phyloP scores from a whole-genome alignment of 2,329 filamentous ascomycete species.

The Cladosporium cucumerinum region DNA sequence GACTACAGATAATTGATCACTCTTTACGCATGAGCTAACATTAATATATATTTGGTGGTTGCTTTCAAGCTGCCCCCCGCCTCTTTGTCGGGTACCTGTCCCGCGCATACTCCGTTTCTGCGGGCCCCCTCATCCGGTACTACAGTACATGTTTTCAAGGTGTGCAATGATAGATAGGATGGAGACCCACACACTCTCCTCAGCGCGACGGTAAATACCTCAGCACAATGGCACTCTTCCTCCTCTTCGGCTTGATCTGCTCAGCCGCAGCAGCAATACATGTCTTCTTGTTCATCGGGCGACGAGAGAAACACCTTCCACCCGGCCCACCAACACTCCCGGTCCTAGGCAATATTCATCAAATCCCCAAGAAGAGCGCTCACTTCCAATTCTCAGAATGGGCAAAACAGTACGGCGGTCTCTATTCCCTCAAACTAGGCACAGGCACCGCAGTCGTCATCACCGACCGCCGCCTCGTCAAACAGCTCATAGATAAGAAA shows the following conservation, averaged over 20 bases:
- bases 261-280: slow-evolving; percentile 15
- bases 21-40: too few relatives aligned
- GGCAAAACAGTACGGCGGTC: slow-evolving; percentile 29
- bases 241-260: not conserved
- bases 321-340: slow-evolving; percentile 43
- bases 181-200: not conserved
- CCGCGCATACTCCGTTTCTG: not conserved
- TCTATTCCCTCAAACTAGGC: slow-evolving; percentile 40
- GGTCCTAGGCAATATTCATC: slow-evolving; percentile 42
- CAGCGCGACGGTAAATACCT: not conserved
- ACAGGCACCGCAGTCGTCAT: slow-evolving; percentile 42
- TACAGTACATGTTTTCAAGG: not conserved
- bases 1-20: too few relatives aligned
- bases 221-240: not conserved
- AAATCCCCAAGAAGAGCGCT: slow-evolving; percentile 36
- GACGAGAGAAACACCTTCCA: slow-evolving; percentile 25
- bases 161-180: not conserved
- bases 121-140: not conserved
- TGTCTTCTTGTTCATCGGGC: slow-evolving; percentile 19
- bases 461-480: slow-evolving; percentile 39
- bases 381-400: slow-evolving; percentile 32
- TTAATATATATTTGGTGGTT: too few relatives aligned
- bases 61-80: too few relatives aligned
- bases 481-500: slow-evolving; percentile 47
- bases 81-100: not conserved